phyloP scores from a whole-genome alignment of 1,284 basidiomycete genomes.

The Malassezia caprae region DNA sequence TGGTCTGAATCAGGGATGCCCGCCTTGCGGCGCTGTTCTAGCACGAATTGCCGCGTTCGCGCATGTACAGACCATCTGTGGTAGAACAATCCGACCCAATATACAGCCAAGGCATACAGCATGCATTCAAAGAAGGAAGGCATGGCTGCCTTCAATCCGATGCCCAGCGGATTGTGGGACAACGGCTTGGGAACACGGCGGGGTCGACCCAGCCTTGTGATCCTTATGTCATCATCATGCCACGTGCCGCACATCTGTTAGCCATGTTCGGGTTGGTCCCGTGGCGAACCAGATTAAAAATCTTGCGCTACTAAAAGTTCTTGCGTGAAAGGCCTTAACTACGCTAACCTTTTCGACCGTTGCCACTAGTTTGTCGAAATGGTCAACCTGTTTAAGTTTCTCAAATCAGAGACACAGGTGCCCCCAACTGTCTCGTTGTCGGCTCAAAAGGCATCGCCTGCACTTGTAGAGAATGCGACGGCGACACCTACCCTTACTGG shows the following conservation, averaged over 20 bases:
- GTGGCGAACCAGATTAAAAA: background rate
- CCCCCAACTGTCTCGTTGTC: background rate
- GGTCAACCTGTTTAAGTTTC: background rate
- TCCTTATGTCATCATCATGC: background rate
- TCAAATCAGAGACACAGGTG: background rate
- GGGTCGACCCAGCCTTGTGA: background rate
- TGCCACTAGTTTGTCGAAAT: background rate
- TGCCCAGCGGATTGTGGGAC: background rate
- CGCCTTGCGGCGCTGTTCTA: constrained; percentile 16
- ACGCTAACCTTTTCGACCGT: background rate
- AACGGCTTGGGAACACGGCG: background rate
- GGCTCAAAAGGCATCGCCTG: constrained; percentile 5
- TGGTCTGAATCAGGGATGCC: constrained; percentile 16
- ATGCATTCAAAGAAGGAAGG: background rate
- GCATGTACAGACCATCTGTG: constrained; percentile 10
- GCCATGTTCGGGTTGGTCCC: no score
- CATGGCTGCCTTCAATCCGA: constrained; percentile 1
- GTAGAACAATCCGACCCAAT: constrained; percentile 8
- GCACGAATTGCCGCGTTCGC: constrained; percentile 8
- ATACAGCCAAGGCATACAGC: constrained; percentile 4
- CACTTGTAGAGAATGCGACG: constrained; percentile 12
- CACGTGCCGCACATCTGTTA: background rate
- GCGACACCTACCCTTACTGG: background rate
- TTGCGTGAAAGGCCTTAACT: background rate
- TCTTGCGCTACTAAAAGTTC: background rate